A percentile compares a stretch with the other conserved stretches of the same genome.
phyloP scores from a whole-genome alignment of 306 rosid species.

The Prunus campanulata region DNA sequence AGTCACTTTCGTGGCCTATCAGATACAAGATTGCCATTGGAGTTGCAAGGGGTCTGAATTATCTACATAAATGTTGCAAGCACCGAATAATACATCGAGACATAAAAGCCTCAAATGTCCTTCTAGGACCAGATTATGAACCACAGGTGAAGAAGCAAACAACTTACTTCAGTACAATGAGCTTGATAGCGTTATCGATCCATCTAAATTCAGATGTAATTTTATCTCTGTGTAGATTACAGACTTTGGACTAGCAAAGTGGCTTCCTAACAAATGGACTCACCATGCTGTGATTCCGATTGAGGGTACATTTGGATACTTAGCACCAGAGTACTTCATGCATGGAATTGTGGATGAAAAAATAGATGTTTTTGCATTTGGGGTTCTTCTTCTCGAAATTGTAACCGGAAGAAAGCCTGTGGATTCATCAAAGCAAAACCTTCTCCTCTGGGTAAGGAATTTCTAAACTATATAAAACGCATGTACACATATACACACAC shows the following conservation, averaged over 20 bases:
- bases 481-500: too few species aligned
- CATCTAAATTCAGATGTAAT: background rate
- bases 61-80: slow-evolving; percentile 87
- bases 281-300: slow-evolving; percentile 89
- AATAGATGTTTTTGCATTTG: slow-evolving; percentile 80
- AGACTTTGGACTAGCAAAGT: slow-evolving; percentile 94
- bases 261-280: slow-evolving; percentile 99
- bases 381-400: slow-evolving; percentile 84
- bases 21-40: slow-evolving; percentile 85
- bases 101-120: slow-evolving; percentile 92
- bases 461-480: background rate
- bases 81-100: slow-evolving; percentile 90
- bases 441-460: slow-evolving; percentile 75
- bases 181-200: background rate
- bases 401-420: slow-evolving; percentile 84
- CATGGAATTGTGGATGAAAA: slow-evolving; percentile 94
- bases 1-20: slow-evolving; percentile 64
- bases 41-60: slow-evolving; percentile 86
- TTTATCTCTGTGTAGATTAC: slow-evolving; percentile 47
- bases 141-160: slow-evolving; percentile 60
- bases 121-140: slow-evolving; percentile 89
- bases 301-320: slow-evolving; percentile 95
- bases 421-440: slow-evolving; percentile 80
- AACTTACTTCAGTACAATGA: background rate
- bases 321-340: slow-evolving; percentile 94